Evolutionary conservation across 768 basidiomycete genomes (phyloP), one percentile per base, ranked within the genome.

Genomic region (Rhodotorula paludigena): DNA sequence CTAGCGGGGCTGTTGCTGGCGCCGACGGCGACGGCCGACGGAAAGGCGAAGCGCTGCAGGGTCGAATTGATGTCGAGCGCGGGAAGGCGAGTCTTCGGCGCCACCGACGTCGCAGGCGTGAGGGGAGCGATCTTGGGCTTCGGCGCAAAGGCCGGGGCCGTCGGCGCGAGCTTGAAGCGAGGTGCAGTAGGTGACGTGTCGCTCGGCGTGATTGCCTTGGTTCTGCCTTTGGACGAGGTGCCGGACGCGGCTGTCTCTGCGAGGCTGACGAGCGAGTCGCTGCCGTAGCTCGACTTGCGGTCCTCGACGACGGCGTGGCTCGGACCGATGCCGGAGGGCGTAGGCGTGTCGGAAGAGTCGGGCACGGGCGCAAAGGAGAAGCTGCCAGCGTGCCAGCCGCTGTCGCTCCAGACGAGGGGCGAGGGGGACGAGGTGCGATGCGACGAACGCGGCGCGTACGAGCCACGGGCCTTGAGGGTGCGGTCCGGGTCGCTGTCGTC

Each of bases 141-240:
- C n/a, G n/a, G 70, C 54, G 66, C 55, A 56, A 71, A 71, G 2
- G 70, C 53, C n/a, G 9, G 25, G 18, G 70, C 70, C 12, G 70
- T 71, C 28, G 70, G 65, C 2, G 61, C 59, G 55, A 71, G 70
- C 42, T 56, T 64, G 9, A 63, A 67, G 36, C 48, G 62, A 25
- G 30, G 9, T 28, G 49, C 49, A 20, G 30, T 4, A 21, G 44
- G 10, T 28, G 59, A 10, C 18, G 44, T 21, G 28, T 25, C n/a
- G 30, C 21, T 5, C 35, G 54, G 2, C 52, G 42, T 25, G 15
- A 30, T 33, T 6, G 55, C 41, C 20, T 35, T 28, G n/a, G n/a
- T n/a, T n/a, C n/a, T n/a, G n/a, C n/a, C n/a, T n/a, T n/a, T n/a
- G 36, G 38, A 39, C 54, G 53, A 54, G 53, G 53, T 28, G 6